Percentiles rank a stretch among this genome's conserved stretches.
phyloP scores from a whole-genome alignment of 495 filamentous ascomycete species.

The Penicillium paradoxum region DNA sequence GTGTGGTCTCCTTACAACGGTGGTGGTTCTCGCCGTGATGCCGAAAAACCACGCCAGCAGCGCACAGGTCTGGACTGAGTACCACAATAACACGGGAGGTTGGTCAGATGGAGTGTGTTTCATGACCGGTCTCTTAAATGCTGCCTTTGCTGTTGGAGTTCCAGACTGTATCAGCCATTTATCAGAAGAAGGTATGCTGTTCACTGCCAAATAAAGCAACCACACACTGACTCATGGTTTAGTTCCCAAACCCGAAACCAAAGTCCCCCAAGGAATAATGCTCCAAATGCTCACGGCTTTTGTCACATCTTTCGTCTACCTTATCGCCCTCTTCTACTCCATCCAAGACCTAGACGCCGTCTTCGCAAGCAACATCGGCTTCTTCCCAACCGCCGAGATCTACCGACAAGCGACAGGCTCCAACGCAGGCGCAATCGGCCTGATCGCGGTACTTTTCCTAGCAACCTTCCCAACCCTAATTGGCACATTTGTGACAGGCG shows the following conservation, averaged over 20 bases:
- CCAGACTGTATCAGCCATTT: constrained; percentile 68
- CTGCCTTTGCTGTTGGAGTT: constrained; percentile 71
- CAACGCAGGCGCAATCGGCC: constrained; percentile 52
- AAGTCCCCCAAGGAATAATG: constrained; percentile 44
- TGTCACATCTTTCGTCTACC: constrained; percentile 38
- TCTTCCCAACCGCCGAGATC: constrained; percentile 67
- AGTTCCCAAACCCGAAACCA: constrained; percentile 25
- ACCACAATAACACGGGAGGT: constrained; percentile 62
- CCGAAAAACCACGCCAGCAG: constrained; percentile 55
- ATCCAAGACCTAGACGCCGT: constrained; percentile 59
- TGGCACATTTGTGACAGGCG: constrained; percentile 63
- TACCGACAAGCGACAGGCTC: constrained; percentile 68
- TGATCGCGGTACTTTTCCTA: constrained; percentile 51
- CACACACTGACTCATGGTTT: background rate
- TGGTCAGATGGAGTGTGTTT: constrained; percentile 64
- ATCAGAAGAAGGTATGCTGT: constrained; percentile 55
- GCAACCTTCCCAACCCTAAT: constrained; percentile 54
- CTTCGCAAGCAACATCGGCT: constrained; percentile 45
- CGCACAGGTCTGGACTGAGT: constrained; percentile 56
- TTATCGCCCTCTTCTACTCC: constrained; percentile 50
- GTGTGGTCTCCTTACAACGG: constrained; percentile 57
- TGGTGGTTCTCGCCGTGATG: constrained; percentile 69
- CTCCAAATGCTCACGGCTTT: constrained; percentile 57
- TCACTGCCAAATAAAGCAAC: background rate
- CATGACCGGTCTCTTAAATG: constrained; percentile 67